These are phyloP conservation scores for Aureobasidium sp. DNA, from an alignment of 2,329 filamentous ascomycete species.

Conservation along the genomic window DNA sequence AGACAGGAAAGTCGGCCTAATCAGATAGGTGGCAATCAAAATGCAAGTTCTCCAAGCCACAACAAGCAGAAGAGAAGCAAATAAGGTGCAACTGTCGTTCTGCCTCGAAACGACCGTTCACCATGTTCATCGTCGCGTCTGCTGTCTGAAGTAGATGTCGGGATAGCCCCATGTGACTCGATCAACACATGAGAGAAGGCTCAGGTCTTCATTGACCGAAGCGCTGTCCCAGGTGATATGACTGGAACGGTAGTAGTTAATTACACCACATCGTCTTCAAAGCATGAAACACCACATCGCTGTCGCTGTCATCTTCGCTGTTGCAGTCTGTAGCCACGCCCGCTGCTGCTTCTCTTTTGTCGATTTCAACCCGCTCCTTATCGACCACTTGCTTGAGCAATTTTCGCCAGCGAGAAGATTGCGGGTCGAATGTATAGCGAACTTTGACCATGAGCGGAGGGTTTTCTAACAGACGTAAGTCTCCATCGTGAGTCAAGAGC, in stretches of 20 bases:
- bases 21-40: background rate
- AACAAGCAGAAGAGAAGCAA: background rate
- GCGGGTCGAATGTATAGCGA: background rate
- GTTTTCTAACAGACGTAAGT: no score
- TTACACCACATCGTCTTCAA: no score
- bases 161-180: no score
- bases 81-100: background rate
- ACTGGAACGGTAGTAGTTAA: no score
- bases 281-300: no score
- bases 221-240: no score
- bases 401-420: background rate
- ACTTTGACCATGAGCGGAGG: background rate
- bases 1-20: background rate
- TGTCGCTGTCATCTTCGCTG: no score
- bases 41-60: background rate
- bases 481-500: no score
- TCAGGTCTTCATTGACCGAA: no score
- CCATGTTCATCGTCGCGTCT: no score
- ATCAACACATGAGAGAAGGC: background rate
- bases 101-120: background rate
- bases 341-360: background rate
- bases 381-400: background rate
- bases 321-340: no score
- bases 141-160: no score
- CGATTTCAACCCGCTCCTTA: background rate